Evolutionary conservation across 176 grass and related monocot species (phyloP), one percentile per base, ranked within the genome.

Genomic region (Rhynchospora breviuscula): DNA sequence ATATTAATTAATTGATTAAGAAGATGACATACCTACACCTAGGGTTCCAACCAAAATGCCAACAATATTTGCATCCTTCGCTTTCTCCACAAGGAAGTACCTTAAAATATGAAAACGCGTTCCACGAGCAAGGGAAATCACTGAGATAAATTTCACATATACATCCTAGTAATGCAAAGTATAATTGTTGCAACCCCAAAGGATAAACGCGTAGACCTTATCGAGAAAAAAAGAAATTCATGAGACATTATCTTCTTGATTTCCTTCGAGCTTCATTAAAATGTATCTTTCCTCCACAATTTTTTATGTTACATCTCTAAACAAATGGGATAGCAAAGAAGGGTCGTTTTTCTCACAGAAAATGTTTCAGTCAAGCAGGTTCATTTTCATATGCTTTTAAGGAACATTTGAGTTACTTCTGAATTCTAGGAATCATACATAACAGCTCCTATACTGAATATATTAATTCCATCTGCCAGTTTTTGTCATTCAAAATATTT

Each of bases 11-110:
- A 40, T 40, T 40, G 0, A 40, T 40, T 40, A 78, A 70, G 43
- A 49, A 52, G 35, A 5, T 25, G 82, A 83, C 89, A 83, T 98
- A 98, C 92, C 95, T 71, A 93, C 89, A 86, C 91, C 95, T 11
- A 98, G 88, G 76, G 95, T 98, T 85, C 92, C 95, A 12, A 98
- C 92, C 89, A 98, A 91, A 90, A 98, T 98, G 63, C 95, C 92
- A 89, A 98, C 62, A 33, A 98, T 98, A 81, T 90, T 91, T 88
- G 95, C 92, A 90, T 98, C 95, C 84, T 95, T 98, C 58, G 92
- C 92, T 94, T 95, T 98, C 88, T 98, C 92, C 84, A 98, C 95
- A 75, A 98, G 90, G 71, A 93, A 98, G 87, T 98, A 98, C 88
- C 95, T 98, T 78, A 72, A 91, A 79, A 54, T 67, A 18, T 69